Base-by-base conservation (phyloP, 2,329 filamentous ascomycete species). In the Chrysoporthe deuterocubensis region DNA sequence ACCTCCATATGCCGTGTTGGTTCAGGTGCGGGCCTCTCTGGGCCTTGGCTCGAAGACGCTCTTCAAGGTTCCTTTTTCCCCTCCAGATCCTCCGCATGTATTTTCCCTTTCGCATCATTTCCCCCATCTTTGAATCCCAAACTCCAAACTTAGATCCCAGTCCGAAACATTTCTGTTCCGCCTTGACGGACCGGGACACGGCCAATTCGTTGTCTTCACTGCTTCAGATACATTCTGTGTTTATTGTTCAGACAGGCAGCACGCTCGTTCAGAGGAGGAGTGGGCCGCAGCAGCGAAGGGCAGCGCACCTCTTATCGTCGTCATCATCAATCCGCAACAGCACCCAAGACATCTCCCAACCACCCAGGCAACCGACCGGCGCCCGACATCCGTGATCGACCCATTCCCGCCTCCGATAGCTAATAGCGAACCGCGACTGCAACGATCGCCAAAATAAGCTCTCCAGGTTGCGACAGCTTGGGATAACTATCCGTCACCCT, bases 111-210 rank as follows among this genome's bases (percentile, higher is more conserved):
- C 54, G 34, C 54, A 40, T 59, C 60, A 50, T 43, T 58, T 56
- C 13, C 42, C 37, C 34, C 46, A 16, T 52, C 32, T 40, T 59
- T 43, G 34, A 57, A 44, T 46, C 26, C 40, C 43, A 44, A 34
- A 48, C 42, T 26, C 50, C 46, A 62, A 57, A 63, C 48, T 59
- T 48, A 67, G 58, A 67, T 69, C 67, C 64, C 64, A 63, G 67
- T 69, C 67, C 67, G 67, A 69, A 67, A 65, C 62, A 65, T 60
- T 56, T 56, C 60, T 62, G 44, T 58, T 59, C 65, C 65, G 52
- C 60, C 65, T 58, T n/a, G 62, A 58, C 62, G 42, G 26, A 52
- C 52, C 40, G 21, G 43, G 52, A 61, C 48, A 46, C 54, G 16
- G 48, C 43, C 52, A 50, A 52, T 60, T 54, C 34, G 56, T 62